phyloP scores from a whole-genome alignment of 2,329 filamentous ascomycete genomes.

The Trichoderma pleuroti region DNA sequence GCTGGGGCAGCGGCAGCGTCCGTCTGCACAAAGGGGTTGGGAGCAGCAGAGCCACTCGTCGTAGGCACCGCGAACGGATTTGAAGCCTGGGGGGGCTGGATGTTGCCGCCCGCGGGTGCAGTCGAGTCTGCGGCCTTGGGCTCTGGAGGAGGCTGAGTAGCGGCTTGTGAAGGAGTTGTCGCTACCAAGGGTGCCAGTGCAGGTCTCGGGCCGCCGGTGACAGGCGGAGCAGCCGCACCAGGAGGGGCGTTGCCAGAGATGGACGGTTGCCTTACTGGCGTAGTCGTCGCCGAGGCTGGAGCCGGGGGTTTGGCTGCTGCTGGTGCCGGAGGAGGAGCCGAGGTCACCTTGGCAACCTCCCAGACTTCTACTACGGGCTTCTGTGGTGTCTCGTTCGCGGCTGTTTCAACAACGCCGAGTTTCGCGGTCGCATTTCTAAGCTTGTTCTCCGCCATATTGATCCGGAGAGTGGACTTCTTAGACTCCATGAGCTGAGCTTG shows the following conservation, averaged over 20 bases:
- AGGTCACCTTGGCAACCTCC: constrained; percentile 65
- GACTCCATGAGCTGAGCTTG: constrained; percentile 68
- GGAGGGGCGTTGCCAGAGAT: constrained; percentile 21
- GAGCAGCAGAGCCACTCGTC: constrained; percentile 16
- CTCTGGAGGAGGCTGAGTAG: background rate
- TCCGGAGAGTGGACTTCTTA: constrained; percentile 69
- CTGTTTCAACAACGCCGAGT: constrained; percentile 73
- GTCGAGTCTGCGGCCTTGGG: background rate
- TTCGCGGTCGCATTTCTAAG: constrained; percentile 64
- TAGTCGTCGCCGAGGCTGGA: constrained; percentile 22
- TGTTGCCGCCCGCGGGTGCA: constrained; percentile 19
- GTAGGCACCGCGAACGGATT: constrained; percentile 34
- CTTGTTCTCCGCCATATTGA: constrained; percentile 76
- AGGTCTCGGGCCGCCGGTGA: constrained; percentile 19
- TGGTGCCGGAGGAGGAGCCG: constrained; percentile 28
- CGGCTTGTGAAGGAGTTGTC: constrained; percentile 9
- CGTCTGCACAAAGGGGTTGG: constrained; percentile 31
- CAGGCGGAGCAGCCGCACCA: background rate
- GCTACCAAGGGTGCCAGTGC: constrained; percentile 1
- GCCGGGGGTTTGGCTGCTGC: constrained; percentile 16
- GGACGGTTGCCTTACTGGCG: constrained; percentile 26
- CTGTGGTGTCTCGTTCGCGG: constrained; percentile 80
- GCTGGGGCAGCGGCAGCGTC: constrained; percentile 22
- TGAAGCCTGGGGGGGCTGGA: constrained; percentile 25
- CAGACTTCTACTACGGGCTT: constrained; percentile 83